Evolutionary conservation across 805 yeast species (phyloP).

Genomic region (Pichia phayaonensis): DNA sequence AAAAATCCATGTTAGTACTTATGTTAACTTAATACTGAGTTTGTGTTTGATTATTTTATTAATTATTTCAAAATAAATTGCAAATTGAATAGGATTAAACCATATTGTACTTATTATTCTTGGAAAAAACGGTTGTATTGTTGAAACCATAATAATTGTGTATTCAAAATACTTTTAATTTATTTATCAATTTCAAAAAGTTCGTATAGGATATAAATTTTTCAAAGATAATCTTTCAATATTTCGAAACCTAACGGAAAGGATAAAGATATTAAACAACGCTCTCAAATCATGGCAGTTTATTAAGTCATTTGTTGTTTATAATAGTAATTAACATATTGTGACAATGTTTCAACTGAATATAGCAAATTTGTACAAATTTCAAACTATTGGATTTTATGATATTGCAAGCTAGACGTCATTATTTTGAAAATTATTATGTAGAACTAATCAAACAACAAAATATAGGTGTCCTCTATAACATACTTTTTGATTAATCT

Average conservation of each 20-base stretch:
- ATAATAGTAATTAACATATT: neutral
- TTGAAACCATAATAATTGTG: too few species aligned
- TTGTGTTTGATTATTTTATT: neutral
- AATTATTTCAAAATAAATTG: neutral
- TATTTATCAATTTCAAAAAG: neutral
- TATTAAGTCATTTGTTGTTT: too few species aligned
- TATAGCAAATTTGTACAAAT: neutral
- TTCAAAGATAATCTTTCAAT: neutral
- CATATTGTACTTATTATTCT: neutral
- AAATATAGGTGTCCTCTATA: neutral
- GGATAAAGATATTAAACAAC: neutral
- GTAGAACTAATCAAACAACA: neutral
- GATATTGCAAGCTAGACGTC: neutral
- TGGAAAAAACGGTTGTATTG: too few species aligned
- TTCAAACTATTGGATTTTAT: neutral
- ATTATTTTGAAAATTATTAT: neutral
- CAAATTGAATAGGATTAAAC: too few species aligned
- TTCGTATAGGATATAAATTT: neutral
- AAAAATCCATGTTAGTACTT: neutral
- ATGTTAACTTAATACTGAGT: neutral
- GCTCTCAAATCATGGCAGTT: too few species aligned
- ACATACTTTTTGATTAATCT: slow-evolving; percentile 1
- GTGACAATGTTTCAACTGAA: neutral
- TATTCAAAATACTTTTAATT: too few species aligned
- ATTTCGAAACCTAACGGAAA: neutral